Base-by-base conservation (phyloP, 768 basidiomycete genomes). In the Tulasnella calospora region DNA sequence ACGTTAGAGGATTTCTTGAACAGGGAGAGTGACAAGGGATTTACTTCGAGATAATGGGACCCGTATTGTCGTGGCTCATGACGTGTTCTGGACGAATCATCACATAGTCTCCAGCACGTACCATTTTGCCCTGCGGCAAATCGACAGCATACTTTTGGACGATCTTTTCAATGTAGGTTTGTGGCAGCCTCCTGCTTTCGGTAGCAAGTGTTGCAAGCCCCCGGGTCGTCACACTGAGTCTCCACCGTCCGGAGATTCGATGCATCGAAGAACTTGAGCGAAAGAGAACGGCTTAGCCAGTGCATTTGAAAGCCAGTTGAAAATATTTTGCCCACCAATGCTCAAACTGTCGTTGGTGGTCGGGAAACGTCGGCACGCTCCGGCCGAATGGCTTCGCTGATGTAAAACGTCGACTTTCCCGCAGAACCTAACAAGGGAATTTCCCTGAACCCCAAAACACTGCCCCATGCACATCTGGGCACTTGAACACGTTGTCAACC, bases 61-160 rank as follows among this genome's bases (percentile, higher is more conserved):
- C 98, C 17, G 98, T 99, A 83, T 99, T 99, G 83, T 99, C 98
- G 81, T 96, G 95, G 13, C 94, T 96, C 95, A 96, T 96, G 81
- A 98, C 96, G 89, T 99, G 95, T 83, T 98, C 92, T 33, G 98
- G 98, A 57, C 91, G 90, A 85, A 99, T 98, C 96, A 98, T 99
- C 51, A 99, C 96, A 90, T 99, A 99, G 91, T 99, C 98, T 19
- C 97, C 98, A 47, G 96, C 94, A 81, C 90, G 91, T 81, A 99
- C 94, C 21, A 87, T 86, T 83, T 92, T 94, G 67, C 92, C 92
- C 74, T 88, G 85, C 2, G 94, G 91, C 0, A 96, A 87, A 73
- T 92, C 95, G n/a, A 99, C 94, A 0, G 98, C 92, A 86, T 98
- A 97, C 83, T 92, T 94, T 85, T 99, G 96, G 0, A 99, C 96